Base-by-base conservation (phyloP, 2,329 filamentous ascomycete genomes). In the Cucurbitaria berberidis region DNA sequence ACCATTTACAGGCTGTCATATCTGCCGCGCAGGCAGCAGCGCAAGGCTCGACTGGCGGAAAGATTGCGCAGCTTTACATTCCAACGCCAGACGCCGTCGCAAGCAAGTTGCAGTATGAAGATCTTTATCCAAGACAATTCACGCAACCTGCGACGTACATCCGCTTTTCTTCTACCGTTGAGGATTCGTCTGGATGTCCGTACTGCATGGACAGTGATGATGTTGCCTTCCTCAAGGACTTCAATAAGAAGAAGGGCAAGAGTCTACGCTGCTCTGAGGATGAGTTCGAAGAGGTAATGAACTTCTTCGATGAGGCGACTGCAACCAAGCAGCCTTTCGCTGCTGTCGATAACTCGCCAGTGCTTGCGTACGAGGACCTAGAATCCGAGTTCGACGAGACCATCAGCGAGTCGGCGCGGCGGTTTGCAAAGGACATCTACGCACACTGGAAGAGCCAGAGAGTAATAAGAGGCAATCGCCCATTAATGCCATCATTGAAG, bases 191-290 rank as follows among this genome's bases (percentile, higher is more conserved):
- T 70, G 90, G 90, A 68, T 90, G 89, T 73, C 86, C 88, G 67
- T 99, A 99, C 86, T 92, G 96, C 78, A 93, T 98, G 89, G 93
- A 88, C 24, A 87, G 89, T 62, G 91, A 96, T 69, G 95, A 99
- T 78, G 89, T 92, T 74, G 85, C 83, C 50, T 96, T 91, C 72
- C 84, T 99, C 66, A 90, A 88, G 70, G 82, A 85, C 63, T 89
- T 95, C 80, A 99, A 98, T 78, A 81, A 86, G 64, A 93, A 89
- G 77, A 86, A 84, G 67, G 81, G 86, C 66, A 80, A 74, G 62
- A 70, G 80, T 41, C 80, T 81, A 24, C 84, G 87, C 60, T 90
- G 95, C 62, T 90, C 89, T 16, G 93, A 97, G 72, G 89, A 96
- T 81, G 87, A 91, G 66, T 97, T 98, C 73, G 95, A 99, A 76